phyloP scores from a whole-genome alignment of 179 eudicot species.

The Spinacia oleracea region DNA sequence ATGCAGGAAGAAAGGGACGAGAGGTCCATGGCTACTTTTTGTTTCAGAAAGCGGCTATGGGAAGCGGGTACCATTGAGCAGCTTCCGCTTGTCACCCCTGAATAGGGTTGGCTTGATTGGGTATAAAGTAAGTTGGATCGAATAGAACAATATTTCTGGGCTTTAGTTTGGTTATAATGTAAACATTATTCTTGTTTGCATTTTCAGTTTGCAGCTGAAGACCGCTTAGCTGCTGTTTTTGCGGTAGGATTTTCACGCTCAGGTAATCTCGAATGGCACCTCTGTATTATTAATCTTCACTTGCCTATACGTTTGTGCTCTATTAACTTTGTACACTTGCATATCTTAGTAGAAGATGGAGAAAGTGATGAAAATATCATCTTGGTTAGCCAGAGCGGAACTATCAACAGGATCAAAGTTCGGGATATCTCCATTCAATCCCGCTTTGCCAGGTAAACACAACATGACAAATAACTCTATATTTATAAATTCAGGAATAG shows the following conservation, averaged over 20 bases:
- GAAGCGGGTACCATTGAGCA: constrained; percentile 89
- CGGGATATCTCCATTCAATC: constrained; percentile 91
- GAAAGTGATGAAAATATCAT: constrained; percentile 97
- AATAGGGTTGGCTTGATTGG: constrained; percentile 89
- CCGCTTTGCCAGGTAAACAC: constrained; percentile 74
- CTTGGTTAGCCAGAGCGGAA: constrained; percentile 93
- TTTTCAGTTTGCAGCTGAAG: constrained; percentile 76
- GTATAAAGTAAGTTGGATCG: constrained; percentile 61
- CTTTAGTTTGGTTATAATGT: background rate
- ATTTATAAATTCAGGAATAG: background rate
- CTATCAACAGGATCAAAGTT: constrained; percentile 87
- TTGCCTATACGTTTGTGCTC: background rate
- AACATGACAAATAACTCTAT: background rate
- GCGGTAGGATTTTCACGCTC: constrained; percentile 80
- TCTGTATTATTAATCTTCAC: background rate
- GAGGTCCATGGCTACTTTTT: constrained; percentile 91
- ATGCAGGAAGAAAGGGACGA: constrained; percentile 46
- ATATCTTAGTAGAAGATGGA: constrained; percentile 66
- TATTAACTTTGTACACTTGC: constrained; percentile 11
- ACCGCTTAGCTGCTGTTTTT: constrained; percentile 86
- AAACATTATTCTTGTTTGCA: constrained; percentile 2
- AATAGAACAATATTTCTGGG: background rate
- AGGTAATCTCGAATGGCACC: constrained; percentile 42
- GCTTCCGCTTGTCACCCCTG: constrained; percentile 60
- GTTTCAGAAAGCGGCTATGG: constrained; percentile 89